Evolutionary conservation across 2,329 filamentous ascomycete genomes (phyloP).

Genomic region (Botrytis cinerea): DNA sequence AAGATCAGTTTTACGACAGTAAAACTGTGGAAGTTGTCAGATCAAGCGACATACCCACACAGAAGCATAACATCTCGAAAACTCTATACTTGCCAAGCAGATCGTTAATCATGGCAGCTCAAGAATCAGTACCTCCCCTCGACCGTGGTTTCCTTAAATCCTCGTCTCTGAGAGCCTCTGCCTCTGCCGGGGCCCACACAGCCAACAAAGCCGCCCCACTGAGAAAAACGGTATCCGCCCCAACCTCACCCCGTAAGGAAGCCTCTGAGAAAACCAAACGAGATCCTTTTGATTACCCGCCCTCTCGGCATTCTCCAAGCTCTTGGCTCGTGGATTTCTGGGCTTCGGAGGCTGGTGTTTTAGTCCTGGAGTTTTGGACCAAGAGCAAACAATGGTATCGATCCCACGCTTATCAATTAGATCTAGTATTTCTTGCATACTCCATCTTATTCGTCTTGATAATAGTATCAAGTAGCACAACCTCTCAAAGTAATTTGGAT

Average conservation of each 20-base stretch:
- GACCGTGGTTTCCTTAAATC: background rate
- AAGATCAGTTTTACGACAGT: too few species aligned
- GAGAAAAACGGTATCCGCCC: background rate
- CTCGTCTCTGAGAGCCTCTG: background rate
- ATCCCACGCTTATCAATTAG: accelerated
- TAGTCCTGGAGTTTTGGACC: background rate
- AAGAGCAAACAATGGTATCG: background rate
- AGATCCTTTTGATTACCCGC: too few species aligned
- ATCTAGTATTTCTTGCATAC: background rate
- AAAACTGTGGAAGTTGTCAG: background rate
- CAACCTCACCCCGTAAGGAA: background rate
- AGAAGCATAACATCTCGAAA: background rate
- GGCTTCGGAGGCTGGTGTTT: background rate
- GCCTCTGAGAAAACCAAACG: background rate
- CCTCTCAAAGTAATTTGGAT: background rate
- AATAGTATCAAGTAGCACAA: background rate
- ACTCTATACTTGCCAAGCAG: background rate
- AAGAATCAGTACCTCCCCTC: background rate
- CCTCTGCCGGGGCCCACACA: too few species aligned
- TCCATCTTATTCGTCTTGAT: background rate
- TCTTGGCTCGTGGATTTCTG: background rate
- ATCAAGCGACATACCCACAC: too few species aligned
- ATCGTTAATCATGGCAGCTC: background rate
- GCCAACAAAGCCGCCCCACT: background rate
- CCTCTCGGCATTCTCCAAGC: background rate